Evolutionary conservation across 306 rosid genomes (phyloP).

Genomic region (Corylus avellana): DNA sequence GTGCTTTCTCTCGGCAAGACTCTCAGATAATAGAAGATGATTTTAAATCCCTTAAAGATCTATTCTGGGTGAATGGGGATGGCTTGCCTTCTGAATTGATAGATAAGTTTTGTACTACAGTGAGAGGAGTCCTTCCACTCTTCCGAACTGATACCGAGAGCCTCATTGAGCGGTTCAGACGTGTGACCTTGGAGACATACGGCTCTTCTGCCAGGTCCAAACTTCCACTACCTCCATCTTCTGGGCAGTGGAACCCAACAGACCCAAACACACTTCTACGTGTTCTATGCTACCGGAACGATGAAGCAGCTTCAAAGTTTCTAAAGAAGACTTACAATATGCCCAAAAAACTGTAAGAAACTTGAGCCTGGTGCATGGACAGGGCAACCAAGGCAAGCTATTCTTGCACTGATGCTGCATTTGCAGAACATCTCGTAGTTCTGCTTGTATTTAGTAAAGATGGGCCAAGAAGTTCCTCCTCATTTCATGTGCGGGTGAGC

Average conservation of each 20-base stretch:
- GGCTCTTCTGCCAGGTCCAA: conserved; percentile 84
- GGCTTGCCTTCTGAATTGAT: conserved; percentile 88
- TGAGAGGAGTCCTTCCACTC: conserved; percentile 78
- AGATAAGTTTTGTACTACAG: conserved; percentile 70
- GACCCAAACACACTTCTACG: conserved; percentile 95
- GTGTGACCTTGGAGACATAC: conserved; percentile 65
- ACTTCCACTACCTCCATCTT: conserved; percentile 92
- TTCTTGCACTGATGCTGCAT: conserved; percentile 18
- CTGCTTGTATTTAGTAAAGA: conserved; percentile 46
- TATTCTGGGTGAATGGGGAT: conserved; percentile 94
- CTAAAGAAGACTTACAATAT: conserved; percentile 85
- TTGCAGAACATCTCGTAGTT: conserved; percentile 29
- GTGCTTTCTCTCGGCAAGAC: conserved; percentile 75
- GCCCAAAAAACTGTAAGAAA: conserved; percentile 79
- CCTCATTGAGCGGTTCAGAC: conserved; percentile 76
- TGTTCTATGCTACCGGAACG: conserved; percentile 82
- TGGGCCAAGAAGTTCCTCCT: conserved; percentile 29
- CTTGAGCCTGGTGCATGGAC: conserved; percentile 20
- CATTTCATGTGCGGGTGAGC: conserved; percentile 26
- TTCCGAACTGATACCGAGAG: conserved; percentile 77
- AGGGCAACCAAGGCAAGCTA: conserved; percentile 27
- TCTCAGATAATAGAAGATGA: conserved; percentile 87
- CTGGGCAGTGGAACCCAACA: conserved; percentile 90
- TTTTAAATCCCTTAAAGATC: conserved; percentile 72
- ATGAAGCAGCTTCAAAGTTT: conserved; percentile 80